Evolutionary conservation across 192 early-diverging fungal species (phyloP).

Genomic region (Rhizophagus prolifer): DNA sequence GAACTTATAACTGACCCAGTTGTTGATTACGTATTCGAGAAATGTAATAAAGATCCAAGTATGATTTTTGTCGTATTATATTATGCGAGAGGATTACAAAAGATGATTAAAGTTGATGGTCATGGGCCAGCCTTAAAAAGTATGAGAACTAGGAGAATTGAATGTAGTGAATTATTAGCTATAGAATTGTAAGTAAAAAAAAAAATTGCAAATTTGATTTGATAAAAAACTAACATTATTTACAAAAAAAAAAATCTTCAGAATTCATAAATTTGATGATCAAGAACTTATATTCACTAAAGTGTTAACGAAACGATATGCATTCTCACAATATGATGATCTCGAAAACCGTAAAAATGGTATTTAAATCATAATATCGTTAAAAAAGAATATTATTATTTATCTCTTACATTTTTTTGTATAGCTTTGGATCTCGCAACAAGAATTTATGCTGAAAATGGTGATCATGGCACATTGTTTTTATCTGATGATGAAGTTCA

Average conservation of each 20-base stretch:
- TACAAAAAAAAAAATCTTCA: not conserved
- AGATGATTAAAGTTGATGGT: not conserved
- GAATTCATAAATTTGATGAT: not conserved
- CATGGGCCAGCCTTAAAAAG: not conserved
- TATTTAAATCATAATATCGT: not conserved
- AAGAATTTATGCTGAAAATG: not conserved
- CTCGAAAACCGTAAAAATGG: not conserved
- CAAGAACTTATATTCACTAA: not conserved
- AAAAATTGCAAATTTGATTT: not conserved
- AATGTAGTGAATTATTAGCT: not conserved
- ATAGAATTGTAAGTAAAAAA: not conserved
- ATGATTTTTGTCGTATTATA: not conserved
- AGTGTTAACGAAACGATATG: not conserved
- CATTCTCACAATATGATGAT: not conserved
- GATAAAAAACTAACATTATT: not conserved
- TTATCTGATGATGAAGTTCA: not conserved
- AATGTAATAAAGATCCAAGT: not conserved
- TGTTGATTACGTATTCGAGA: not conserved
- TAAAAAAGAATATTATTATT: not conserved
- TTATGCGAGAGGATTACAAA: not conserved
- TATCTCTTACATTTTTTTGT: not conserved
- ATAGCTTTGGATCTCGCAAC: not conserved
- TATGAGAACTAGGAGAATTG: not conserved
- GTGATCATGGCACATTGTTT: not conserved
- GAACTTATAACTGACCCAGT: not conserved